Base-by-base conservation (phyloP, 2,329 filamentous ascomycete species). In the Cordyceps militaris region DNA sequence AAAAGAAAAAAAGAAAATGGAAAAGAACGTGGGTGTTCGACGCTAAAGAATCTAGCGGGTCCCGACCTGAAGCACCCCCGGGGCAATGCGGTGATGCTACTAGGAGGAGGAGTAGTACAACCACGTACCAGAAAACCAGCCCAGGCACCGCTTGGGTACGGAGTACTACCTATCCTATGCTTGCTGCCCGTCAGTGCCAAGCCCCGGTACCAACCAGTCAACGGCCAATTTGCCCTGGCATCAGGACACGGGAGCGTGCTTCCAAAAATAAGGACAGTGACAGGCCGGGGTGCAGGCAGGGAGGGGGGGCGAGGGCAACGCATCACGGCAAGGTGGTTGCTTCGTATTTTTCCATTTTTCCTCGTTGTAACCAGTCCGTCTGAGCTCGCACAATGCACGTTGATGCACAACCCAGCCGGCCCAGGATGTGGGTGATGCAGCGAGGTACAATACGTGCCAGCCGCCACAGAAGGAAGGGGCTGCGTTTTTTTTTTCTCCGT, bases 311-410 rank as follows among this genome's bases (percentile, higher is more conserved):
- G 34, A 38, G 34, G 34, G 34, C 34, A 38, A 38, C 34, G n/a
- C 34, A 19, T 19, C 21, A 24, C 21, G 40, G 40, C 4, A 21
- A 42, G 38, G 16, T 46, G n/a, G 32, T 36, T 50, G 19, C 28
- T 24, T 50, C 47, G 47, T 50, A 50, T 50, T 42, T 2, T 24
- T 19, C 19, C 36, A 19, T 10, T 5, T 26, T 2, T 24, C 30
- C 19, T 50, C 30, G n/a, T 5, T 26, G 34, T 40, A 19, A 21
- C 34, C 34, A 14, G 34, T n/a, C 11, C 11, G n/a, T 21, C 19
- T 51, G n/a, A 40, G 48, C 48, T 51, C 48, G 48, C 23, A 40
- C 48, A 51, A 51, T 40, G 48, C 34, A 51, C 7, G 32, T 40
- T 51, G 21, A 38, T 43, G 50, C 36, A 43, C 50, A 51, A 21